Conservation (phyloP, 2,329 filamentous ascomycete species). For the Monosporascus sp. region DNA sequence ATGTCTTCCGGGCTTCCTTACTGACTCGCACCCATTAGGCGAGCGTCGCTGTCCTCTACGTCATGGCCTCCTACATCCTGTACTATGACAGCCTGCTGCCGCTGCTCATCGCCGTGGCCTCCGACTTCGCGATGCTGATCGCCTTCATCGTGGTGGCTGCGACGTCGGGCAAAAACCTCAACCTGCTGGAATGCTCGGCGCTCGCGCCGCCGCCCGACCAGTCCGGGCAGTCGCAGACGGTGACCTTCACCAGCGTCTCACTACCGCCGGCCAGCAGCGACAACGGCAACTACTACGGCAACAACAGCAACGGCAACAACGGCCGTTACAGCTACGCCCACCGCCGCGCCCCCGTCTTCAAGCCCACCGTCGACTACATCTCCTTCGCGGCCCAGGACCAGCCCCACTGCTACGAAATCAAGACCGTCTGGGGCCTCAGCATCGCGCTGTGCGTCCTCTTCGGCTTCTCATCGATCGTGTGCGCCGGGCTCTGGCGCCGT, state of each 20-base stretch:
- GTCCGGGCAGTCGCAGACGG: slow-evolving; percentile 18
- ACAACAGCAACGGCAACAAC: neutral
- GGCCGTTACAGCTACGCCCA: slow-evolving; percentile 18
- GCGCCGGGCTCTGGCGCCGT: slow-evolving; percentile 57
- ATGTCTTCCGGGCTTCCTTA: neutral
- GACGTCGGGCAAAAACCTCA: slow-evolving; percentile 73
- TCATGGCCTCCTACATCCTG: slow-evolving; percentile 73
- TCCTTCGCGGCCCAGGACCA: slow-evolving; percentile 47
- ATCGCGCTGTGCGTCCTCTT: slow-evolving; percentile 74
- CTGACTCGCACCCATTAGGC: slow-evolving; percentile 45
- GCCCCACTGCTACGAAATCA: slow-evolving; percentile 74
- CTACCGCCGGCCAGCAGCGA: neutral
- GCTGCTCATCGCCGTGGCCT: slow-evolving; percentile 59
- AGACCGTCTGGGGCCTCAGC: slow-evolving; percentile 80
- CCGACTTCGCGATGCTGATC: slow-evolving; percentile 67
- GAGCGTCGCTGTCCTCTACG: slow-evolving; percentile 74
- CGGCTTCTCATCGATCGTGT: slow-evolving; percentile 55
- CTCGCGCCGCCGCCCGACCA: slow-evolving; percentile 35
- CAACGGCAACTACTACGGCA: neutral
- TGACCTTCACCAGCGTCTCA: slow-evolving; percentile 23
- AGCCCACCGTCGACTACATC: slow-evolving; percentile 28
- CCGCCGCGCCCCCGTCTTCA: slow-evolving; percentile 17
- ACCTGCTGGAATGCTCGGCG: slow-evolving; percentile 65
- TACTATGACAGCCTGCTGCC: slow-evolving; percentile 73
- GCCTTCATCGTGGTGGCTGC: slow-evolving; percentile 74